Base-by-base conservation (phyloP, 2,329 filamentous ascomycete species). In the Colletotrichum sp. region DNA sequence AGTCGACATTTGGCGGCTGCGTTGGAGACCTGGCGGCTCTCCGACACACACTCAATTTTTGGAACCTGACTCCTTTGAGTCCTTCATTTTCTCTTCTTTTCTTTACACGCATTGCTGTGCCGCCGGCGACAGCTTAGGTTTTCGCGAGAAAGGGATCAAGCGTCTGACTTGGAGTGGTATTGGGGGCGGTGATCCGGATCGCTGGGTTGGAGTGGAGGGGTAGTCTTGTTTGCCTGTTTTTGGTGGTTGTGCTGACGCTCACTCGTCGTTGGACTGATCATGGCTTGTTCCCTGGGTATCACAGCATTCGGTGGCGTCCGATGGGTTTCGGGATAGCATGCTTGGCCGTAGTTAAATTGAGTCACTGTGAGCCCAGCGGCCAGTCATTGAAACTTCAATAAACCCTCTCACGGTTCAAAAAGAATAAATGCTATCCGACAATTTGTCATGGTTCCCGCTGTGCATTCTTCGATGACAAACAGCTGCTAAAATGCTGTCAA, bases 401-500 rank as follows among this genome's bases (percentile, higher is more conserved):
- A 7, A 48, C 18, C 39, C 39, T 48, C 0, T 48, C 43, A 1
- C 2, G 9, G 0, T 48, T 1, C 10, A 3, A 22, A 52, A 22
- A 52, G 43, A 48, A 2, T 1, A 22, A 22, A 3, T 13, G 1
- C 0, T 22, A 8, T 22, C 0, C 10, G 10, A 52, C 0, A 22
- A 52, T 52, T 52, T 52, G 43, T 52, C 43, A 52, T 3, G 10
- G 43, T 13, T 52, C 13, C 10, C 43, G 43, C 43, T 22, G 43
- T 52, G 43, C 43, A 22, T 48, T 22, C 39, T 22, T 52, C 43
- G 43, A 52, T 52, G 43, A 52, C 43, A 52, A 52, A 22, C 43
- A 52, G n/a, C 15, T 18, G 27, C 16, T 32, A n/a, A 25, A 18
- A 60, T 60, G 27, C 56, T 18, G 30, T 60, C 18, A 28, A 30